A percentile compares a stretch with the other conserved stretches of the same genome.
phyloP scores from a whole-genome alignment of 2,329 filamentous ascomycete genomes.

The Nothophaeocryptopus gaeumannii region DNA sequence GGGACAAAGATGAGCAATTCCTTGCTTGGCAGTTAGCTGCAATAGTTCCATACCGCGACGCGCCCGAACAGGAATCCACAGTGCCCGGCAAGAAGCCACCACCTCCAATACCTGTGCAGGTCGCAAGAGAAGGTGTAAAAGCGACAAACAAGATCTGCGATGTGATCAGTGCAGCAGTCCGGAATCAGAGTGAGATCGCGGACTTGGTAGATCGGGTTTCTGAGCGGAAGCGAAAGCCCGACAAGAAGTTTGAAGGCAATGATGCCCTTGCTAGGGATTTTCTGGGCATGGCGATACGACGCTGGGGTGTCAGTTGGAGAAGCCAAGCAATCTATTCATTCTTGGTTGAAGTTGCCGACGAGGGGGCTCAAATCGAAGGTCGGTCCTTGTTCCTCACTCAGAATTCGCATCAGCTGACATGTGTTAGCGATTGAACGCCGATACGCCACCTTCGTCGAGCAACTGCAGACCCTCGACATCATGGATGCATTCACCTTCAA shows the following conservation, averaged over 20 bases:
- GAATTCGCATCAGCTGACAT: conserved; percentile 7
- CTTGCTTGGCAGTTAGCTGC: conserved; percentile 74
- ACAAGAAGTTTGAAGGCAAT: conserved; percentile 44
- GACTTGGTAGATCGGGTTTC: conserved; percentile 54
- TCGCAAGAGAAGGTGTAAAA: conserved; percentile 74
- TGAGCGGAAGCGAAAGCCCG: conserved; percentile 47
- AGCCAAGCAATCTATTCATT: conserved; percentile 67
- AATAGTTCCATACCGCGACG: conserved; percentile 68
- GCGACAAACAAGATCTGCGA: conserved; percentile 72
- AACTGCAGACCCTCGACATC: conserved; percentile 51
- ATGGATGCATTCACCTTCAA: conserved; percentile 49
- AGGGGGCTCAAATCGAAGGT: conserved; percentile 43
- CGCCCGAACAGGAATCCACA: conserved; percentile 39
- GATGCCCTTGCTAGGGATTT: conserved; percentile 54
- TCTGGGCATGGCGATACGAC: conserved; percentile 71
- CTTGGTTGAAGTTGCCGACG: conserved; percentile 57
- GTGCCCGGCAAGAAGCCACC: conserved; percentile 50
- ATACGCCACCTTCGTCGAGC: conserved; percentile 55
- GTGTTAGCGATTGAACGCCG: conserved; percentile 45
- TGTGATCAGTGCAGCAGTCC: conserved; percentile 63
- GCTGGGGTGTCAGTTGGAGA: conserved; percentile 71
- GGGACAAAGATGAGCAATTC: conserved; percentile 64
- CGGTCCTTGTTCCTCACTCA: conserved; percentile 25
- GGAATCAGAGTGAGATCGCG: conserved; percentile 63
- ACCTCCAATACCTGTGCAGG: conserved; percentile 59